A percentile compares a stretch with the other conserved stretches of the same genome.
Conservation (phyloP, 108 stramenopile species). For the Pseudonitzschia multiseries region DNA sequence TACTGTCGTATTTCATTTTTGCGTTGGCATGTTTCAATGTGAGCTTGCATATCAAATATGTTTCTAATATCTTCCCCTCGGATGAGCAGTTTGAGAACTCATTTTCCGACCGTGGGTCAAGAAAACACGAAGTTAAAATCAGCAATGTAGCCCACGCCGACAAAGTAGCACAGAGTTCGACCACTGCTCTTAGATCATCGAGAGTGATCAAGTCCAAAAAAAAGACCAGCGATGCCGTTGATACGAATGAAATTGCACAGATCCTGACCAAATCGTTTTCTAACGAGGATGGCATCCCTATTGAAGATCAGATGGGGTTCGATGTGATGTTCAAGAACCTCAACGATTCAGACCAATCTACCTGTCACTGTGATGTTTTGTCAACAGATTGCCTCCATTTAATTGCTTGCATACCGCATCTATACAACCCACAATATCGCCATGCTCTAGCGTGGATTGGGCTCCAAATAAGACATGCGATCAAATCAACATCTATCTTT, state of each 20-base stretch:
- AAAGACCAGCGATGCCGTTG: neutral
- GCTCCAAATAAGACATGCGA: conserved; percentile 1
- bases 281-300: neutral
- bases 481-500: conserved; percentile 17
- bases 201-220: neutral
- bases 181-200: neutral
- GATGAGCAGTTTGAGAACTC: neutral
- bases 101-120: neutral
- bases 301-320: neutral
- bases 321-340: neutral
- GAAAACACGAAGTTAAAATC: neutral
- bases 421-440: neutral
- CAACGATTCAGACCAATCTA: neutral
- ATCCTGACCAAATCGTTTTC: neutral
- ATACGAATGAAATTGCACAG: neutral
- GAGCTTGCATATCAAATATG: neutral
- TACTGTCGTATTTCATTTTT: neutral
- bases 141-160: neutral
- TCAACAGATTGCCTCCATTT: conserved; percentile 26
- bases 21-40: neutral
- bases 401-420: conserved; percentile 15
- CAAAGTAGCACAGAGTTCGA: neutral
- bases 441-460: conserved; percentile 12
- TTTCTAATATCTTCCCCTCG: neutral
- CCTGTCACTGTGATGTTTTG: conserved; percentile 23